Conservation (phyloP, 495 filamentous ascomycete genomes). For the Daldinia caldariorum region DNA sequence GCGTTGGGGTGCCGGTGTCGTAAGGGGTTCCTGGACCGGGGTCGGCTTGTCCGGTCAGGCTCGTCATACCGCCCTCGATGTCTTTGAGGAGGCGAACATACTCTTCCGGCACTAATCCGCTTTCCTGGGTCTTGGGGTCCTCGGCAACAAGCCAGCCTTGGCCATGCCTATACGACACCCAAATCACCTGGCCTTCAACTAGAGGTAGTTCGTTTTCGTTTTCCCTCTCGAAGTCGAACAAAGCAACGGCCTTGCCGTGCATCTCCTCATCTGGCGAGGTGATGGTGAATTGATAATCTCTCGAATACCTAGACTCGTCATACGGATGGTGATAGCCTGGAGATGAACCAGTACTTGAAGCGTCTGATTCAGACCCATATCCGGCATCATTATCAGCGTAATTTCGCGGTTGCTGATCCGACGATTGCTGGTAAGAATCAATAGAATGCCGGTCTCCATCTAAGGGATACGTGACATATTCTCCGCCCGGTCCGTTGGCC, state of each 20-base stretch:
- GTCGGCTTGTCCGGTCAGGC: slow-evolving; percentile 57
- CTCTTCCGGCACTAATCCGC: slow-evolving; percentile 93
- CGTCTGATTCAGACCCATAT: slow-evolving; percentile 69
- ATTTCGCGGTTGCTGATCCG: slow-evolving; percentile 60
- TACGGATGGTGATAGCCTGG: slow-evolving; percentile 57
- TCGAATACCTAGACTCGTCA: slow-evolving; percentile 77
- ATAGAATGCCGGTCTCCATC: slow-evolving; percentile 67
- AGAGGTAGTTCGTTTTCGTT: slow-evolving; percentile 96
- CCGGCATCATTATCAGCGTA: slow-evolving; percentile 64
- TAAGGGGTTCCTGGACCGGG: slow-evolving; percentile 56
- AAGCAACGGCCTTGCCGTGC: slow-evolving; percentile 94
- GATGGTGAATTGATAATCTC: slow-evolving; percentile 94
- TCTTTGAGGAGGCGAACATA: slow-evolving; percentile 94
- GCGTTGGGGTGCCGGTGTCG: slow-evolving; percentile 65
- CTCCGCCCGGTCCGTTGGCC: slow-evolving; percentile 77
- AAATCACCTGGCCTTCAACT: slow-evolving; percentile 93
- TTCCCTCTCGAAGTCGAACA: slow-evolving; percentile 93
- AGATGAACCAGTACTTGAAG: slow-evolving; percentile 64
- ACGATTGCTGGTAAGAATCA: slow-evolving; percentile 53
- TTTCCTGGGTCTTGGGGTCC: slow-evolving; percentile 86
- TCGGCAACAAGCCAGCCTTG: slow-evolving; percentile 97
- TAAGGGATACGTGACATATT: slow-evolving; percentile 81
- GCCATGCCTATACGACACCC: slow-evolving; percentile 93
- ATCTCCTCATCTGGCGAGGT: slow-evolving; percentile 96
- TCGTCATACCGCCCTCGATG: slow-evolving; percentile 75